A percentile compares a stretch with the other conserved stretches of the same genome.
These are phyloP conservation scores for Citrullus mucosospermus DNA, from an alignment of 306 rosid genomes.

Conservation along the genomic window DNA sequence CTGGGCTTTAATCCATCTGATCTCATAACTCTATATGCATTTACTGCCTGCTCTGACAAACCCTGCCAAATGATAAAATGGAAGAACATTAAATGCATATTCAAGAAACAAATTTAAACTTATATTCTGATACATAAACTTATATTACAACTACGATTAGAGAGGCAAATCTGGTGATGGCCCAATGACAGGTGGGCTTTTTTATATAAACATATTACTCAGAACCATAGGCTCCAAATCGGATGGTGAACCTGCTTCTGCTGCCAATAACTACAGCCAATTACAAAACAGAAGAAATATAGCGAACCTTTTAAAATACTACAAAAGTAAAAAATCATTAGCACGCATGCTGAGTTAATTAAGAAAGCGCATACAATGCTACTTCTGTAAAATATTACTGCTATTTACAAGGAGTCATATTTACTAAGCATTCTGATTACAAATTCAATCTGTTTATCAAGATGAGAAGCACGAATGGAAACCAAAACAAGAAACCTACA, in stretches of 20 bases:
- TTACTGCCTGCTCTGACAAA: constrained; percentile 73
- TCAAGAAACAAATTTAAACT: neutral
- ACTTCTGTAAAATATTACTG: neutral
- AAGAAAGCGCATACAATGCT: neutral
- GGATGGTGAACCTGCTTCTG: neutral
- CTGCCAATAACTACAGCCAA: neutral
- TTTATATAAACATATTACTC: neutral
- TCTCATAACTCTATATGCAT: constrained; percentile 72
- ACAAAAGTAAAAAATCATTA: neutral
- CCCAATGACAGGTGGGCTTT: neutral
- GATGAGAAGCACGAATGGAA: neutral
- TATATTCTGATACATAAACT: neutral
- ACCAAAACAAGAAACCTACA: neutral
- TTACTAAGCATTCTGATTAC: neutral
- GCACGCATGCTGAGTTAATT: neutral
- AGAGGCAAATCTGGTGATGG: neutral
- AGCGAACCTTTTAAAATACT: neutral
- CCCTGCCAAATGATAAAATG: constrained; percentile 43
- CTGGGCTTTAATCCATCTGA: constrained; percentile 77
- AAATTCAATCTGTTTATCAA: neutral
- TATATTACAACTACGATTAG: neutral
- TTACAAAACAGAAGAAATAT: neutral
- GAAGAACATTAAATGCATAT: constrained; percentile 14
- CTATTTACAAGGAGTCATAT: neutral
- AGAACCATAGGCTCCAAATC: neutral